A percentile compares a stretch with the other conserved stretches of the same genome.
These are phyloP conservation scores for Chiua sp. DNA, from an alignment of 1,284 basidiomycete species.

Conservation along the genomic window DNA sequence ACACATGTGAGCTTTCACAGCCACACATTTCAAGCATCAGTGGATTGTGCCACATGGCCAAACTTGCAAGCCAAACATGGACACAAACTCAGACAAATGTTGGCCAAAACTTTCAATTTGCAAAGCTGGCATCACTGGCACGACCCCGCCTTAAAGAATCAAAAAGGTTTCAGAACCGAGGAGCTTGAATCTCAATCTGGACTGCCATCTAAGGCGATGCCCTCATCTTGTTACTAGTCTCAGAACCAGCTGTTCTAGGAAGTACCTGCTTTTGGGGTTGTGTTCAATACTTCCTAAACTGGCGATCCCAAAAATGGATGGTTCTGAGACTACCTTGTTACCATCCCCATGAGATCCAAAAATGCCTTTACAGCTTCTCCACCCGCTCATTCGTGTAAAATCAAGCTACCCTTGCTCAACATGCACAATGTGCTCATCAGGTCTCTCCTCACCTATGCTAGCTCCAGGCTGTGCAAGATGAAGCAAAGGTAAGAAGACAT, in stretches of 20 bases:
- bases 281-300: constrained; percentile 44
- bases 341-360: too few relatives aligned
- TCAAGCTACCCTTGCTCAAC: constrained; percentile 66
- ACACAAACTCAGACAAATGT: too few relatives aligned
- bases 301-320: constrained; percentile 49
- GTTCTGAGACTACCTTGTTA: too few relatives aligned
- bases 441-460: constrained; percentile 78
- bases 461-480: constrained; percentile 88
- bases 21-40: too few relatives aligned
- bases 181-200: constrained; percentile 84
- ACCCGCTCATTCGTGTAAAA: constrained; percentile 39
- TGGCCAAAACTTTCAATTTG: too few relatives aligned
- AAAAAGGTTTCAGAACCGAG: constrained; percentile 73
- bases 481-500: constrained; percentile 92
- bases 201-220: constrained; percentile 84
- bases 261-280: too few relatives aligned
- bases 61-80: too few relatives aligned
- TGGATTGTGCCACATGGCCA: too few relatives aligned
- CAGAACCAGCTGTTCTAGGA: too few relatives aligned
- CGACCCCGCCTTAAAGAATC: constrained; percentile 68
- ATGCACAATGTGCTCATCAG: constrained; percentile 78
- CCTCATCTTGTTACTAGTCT: constrained; percentile 71
- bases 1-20: too few relatives aligned
- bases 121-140: constrained; percentile 28
- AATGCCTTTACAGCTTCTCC: too few relatives aligned